These are phyloP conservation scores for Recurvomyces mirabilis DNA, from an alignment of 495 filamentous ascomycete genomes.

Conservation along the genomic window DNA sequence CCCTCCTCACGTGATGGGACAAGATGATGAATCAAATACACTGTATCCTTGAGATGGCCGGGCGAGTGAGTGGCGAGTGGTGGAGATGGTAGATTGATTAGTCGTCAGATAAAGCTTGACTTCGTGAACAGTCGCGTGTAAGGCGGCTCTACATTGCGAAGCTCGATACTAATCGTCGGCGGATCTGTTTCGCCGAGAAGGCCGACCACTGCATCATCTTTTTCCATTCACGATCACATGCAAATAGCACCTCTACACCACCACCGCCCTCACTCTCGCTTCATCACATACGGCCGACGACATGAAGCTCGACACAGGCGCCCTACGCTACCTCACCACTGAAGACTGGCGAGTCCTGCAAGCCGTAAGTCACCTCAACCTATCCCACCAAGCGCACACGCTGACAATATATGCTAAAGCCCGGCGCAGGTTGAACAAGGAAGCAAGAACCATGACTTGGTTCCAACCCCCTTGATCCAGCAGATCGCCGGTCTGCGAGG, in stretches of 20 bases:
- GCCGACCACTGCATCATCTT: too few species aligned
- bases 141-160: too few species aligned
- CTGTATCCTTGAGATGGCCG: too few species aligned
- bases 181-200: too few species aligned
- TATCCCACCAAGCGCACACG: conserved; percentile 14
- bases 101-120: too few species aligned
- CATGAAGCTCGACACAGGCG: conserved; percentile 91
- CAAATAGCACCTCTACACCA: not conserved
- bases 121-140: too few species aligned
- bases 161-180: too few species aligned
- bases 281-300: conserved; percentile 7
- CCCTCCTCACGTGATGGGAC: too few species aligned
- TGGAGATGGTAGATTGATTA: not conserved
- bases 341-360: conserved; percentile 95
- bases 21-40: too few species aligned
- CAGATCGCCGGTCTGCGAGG: conserved; percentile 71
- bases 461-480: conserved; percentile 79
- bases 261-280: not conserved
- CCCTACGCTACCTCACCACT: conserved; percentile 75
- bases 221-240: not conserved
- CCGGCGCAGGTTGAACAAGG: conserved; percentile 68
- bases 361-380: conserved; percentile 50
- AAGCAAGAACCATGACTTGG: conserved; percentile 91
- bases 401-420: conserved; percentile 29
- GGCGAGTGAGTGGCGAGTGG: not conserved